A percentile compares a stretch with the other conserved stretches of the same genome.
Evolutionary conservation across 805 yeast genomes (phyloP).

Genomic region (Tetrapisispora phaffii): DNA sequence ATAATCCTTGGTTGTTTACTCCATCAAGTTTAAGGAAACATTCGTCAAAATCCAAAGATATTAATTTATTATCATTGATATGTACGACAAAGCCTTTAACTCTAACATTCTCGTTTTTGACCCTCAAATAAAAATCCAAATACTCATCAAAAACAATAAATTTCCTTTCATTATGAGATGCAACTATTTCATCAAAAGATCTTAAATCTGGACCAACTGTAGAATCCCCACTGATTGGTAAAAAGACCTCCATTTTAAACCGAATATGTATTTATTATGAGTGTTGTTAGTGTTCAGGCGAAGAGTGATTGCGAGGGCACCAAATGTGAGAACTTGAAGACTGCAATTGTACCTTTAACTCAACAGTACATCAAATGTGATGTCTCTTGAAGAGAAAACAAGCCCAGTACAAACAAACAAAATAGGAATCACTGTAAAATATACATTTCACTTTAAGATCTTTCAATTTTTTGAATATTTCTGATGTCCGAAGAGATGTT

Average conservation of each 20-base stretch:
- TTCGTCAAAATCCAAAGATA: slow-evolving; percentile 5
- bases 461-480: too few species aligned
- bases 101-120: background rate
- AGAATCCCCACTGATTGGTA: slow-evolving; percentile 12
- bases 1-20: slow-evolving; percentile 1
- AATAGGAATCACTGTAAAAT: too few species aligned
- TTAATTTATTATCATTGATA: slow-evolving; percentile 25
- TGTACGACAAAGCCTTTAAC: slow-evolving; percentile 12
- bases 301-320: too few species aligned
- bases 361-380: too few species aligned
- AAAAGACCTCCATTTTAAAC: slow-evolving; percentile 15
- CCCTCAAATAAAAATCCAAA: slow-evolving; percentile 9
- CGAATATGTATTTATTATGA: too few species aligned
- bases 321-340: too few species aligned
- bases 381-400: too few species aligned
- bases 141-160: slow-evolving; percentile 27
- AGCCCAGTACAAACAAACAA: too few species aligned
- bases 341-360: too few species aligned
- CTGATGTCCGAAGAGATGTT: too few species aligned
- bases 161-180: slow-evolving; percentile 13
- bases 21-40: background rate
- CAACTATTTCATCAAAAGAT: slow-evolving; percentile 2
- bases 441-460: too few species aligned
- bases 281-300: too few species aligned
- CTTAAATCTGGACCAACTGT: slow-evolving; percentile 1